Evolutionary conservation across 495 filamentous ascomycete genomes (phyloP).

Genomic region (Cercophora scortea): DNA sequence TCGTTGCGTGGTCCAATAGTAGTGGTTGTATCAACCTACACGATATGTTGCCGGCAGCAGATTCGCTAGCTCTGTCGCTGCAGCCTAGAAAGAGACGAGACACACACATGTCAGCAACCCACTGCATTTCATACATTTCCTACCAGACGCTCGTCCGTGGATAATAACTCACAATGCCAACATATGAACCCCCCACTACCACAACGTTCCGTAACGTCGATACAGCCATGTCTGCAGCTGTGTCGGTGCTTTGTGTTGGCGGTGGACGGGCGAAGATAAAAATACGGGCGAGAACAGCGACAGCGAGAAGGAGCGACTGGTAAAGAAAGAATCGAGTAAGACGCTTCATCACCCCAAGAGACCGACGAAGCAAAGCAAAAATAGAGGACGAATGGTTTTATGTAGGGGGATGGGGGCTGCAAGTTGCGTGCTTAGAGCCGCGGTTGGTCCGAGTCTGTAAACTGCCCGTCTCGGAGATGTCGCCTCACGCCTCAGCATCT

Average conservation of each 20-base stretch:
- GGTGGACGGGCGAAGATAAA: neutral
- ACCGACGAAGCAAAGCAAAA: neutral
- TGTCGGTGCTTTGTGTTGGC: neutral
- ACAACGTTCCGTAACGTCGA: conserved; percentile 13
- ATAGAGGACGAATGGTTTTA: neutral
- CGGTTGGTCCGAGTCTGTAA: neutral
- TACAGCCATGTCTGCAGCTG: neutral
- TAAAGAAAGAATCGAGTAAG: no score
- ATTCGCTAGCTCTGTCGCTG: conserved; percentile 18
- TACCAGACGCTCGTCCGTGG: neutral
- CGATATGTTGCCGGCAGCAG: conserved; percentile 19
- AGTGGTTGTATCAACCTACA: conserved; percentile 7
- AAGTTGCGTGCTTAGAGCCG: neutral
- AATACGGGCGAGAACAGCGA: neutral
- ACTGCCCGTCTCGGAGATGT: neutral
- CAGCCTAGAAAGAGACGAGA: conserved; percentile 2
- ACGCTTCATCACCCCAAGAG: no score
- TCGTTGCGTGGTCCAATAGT: neutral
- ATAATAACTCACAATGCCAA: conserved; percentile 15
- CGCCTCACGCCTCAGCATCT: neutral
- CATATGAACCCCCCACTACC: conserved; percentile 20
- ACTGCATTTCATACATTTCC: neutral
- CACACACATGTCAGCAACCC: neutral
- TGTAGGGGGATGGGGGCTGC: neutral
- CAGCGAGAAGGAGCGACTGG: neutral